A percentile compares a stretch with the other conserved stretches of the same genome.
These are phyloP conservation scores for Xylaria scruposa DNA, from an alignment of 495 filamentous ascomycete species.

Conservation along the genomic window DNA sequence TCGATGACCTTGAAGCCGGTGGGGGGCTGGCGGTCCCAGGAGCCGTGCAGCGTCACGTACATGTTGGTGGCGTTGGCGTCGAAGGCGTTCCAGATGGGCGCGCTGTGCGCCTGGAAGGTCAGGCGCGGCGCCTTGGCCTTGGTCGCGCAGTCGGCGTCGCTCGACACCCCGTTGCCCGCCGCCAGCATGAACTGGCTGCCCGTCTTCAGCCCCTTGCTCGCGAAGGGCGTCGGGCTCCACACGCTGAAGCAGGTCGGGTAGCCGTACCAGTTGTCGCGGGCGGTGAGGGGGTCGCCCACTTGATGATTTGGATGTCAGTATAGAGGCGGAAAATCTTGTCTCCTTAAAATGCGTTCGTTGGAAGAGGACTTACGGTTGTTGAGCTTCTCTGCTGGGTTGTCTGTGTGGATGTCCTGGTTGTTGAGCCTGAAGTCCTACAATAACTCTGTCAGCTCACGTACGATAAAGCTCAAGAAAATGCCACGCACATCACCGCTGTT, in stretches of 20 bases:
- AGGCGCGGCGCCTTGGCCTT: slow-evolving; percentile 55
- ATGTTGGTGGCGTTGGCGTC: slow-evolving; percentile 56
- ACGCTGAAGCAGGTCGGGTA: slow-evolving; percentile 74
- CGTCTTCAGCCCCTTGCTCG: slow-evolving; percentile 51
- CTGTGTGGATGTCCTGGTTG: slow-evolving; percentile 65
- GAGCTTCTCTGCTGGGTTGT: slow-evolving; percentile 76
- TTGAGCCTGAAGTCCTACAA: slow-evolving; percentile 43
- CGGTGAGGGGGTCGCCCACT: slow-evolving; percentile 45
- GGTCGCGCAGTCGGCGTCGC: slow-evolving; percentile 56
- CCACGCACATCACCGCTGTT: slow-evolving; percentile 68
- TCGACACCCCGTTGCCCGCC: slow-evolving; percentile 53
- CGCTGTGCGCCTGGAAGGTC: slow-evolving; percentile 63
- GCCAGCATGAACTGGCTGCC: slow-evolving; percentile 58
- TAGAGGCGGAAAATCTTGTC: too few relatives aligned
- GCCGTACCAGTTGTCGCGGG: slow-evolving; percentile 59
- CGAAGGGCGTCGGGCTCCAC: slow-evolving; percentile 60
- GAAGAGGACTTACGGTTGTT: slow-evolving; percentile 59
- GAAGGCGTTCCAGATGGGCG: slow-evolving; percentile 61
- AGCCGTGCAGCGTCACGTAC: slow-evolving; percentile 67
- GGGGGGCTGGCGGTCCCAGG: slow-evolving; percentile 57
- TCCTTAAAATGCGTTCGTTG: too few relatives aligned
- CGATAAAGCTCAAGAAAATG: neutral
- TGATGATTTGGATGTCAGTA: neutral
- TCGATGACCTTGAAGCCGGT: slow-evolving; percentile 50
- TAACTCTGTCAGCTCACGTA: neutral